A percentile compares a stretch with the other conserved stretches of the same genome.
phyloP scores from a whole-genome alignment of 2,329 filamentous ascomycete species.

The Lachnellula hyalina region DNA sequence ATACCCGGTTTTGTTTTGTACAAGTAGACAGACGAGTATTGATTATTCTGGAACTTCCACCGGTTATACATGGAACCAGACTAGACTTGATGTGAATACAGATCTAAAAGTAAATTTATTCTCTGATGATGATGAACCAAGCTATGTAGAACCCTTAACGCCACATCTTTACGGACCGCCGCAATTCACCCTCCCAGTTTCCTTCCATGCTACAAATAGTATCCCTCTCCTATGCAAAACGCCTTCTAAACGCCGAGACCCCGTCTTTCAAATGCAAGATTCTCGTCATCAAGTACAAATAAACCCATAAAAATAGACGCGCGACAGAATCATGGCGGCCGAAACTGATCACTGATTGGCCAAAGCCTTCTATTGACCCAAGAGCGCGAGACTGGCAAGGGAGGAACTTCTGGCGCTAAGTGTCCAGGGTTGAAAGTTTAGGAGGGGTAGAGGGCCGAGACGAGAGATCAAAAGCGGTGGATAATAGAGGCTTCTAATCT shows the following conservation, averaged over 20 bases:
- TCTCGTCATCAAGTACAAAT: neutral
- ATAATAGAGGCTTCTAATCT: constrained; percentile 31
- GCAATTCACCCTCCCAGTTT: neutral
- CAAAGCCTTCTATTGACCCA: no score
- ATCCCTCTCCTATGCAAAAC: neutral
- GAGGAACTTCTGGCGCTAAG: no score
- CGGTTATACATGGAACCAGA: no score
- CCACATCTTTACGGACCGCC: neutral
- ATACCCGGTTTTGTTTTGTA: neutral
- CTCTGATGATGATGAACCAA: neutral
- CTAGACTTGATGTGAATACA: no score
- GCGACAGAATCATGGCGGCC: no score
- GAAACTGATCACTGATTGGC: no score
- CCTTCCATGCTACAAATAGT: neutral
- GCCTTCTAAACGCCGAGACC: neutral
- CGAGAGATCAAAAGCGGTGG: neutral
- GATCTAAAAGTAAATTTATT: neutral
- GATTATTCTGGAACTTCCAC: no score
- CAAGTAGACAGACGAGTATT: no score
- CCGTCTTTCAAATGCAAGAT: neutral
- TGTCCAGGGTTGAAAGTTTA: no score
- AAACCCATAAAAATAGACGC: neutral
- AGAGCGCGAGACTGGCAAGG: no score
- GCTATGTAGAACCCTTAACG: neutral
- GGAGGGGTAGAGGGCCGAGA: neutral